Percentiles rank a stretch among this genome's conserved stretches.
Conservation (phyloP, 129 eudicot genomes). For the Apium graveolens region DNA sequence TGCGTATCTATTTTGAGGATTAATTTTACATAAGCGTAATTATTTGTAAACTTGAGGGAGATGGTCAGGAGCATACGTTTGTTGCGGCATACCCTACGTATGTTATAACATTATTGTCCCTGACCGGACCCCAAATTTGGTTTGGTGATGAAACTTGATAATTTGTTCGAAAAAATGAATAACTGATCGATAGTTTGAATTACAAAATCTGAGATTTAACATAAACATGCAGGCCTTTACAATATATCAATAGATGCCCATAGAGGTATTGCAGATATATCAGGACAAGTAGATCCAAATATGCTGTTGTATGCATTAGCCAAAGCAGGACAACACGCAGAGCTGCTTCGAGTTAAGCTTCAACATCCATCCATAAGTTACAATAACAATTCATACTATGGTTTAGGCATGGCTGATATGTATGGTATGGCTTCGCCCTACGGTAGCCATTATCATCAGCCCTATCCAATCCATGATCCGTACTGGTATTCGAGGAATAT, state of each 20-base stretch:
- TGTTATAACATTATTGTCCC: no score
- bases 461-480: conserved; percentile 6
- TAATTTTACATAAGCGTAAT: not conserved
- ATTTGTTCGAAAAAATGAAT: not conserved
- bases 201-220: not conserved
- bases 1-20: not conserved
- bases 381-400: not conserved
- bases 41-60: not conserved
- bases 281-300: conserved; percentile 1
- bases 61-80: no score
- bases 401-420: not conserved
- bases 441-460: no score
- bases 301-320: not conserved
- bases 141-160: no score
- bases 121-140: not conserved
- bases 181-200: not conserved
- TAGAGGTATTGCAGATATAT: conserved; percentile 2
- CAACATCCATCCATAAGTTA: not conserved
- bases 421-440: not conserved
- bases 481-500: not conserved
- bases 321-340: conserved; percentile 1
- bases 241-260: not conserved
- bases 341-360: not conserved
- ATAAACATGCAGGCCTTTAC: not conserved
- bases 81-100: no score